Percentiles rank a stretch among this genome's conserved stretches.
Evolutionary conservation across 1,284 basidiomycete species (phyloP).

Genomic region (Stereum hirsutum): DNA sequence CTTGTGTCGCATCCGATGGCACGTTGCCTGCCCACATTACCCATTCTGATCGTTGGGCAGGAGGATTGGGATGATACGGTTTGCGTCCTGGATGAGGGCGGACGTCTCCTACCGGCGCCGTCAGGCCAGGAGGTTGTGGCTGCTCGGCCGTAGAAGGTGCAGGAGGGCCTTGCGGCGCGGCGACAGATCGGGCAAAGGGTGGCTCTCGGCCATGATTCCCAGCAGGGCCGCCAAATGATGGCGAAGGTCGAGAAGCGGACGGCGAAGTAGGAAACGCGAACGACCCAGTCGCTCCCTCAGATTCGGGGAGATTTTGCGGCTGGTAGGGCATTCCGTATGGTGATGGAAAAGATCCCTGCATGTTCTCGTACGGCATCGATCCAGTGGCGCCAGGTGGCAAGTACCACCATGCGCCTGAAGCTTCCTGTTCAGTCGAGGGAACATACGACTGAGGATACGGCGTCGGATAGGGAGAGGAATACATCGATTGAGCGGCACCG

Average conservation of each 20-base stretch:
- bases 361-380: slow-evolving; percentile 28
- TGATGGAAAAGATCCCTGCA: too few species aligned
- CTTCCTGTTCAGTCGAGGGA: slow-evolving; percentile 22
- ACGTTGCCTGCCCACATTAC: slow-evolving; percentile 96
- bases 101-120: slow-evolving; percentile 6
- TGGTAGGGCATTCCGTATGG: slow-evolving; percentile 28
- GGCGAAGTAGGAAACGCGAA: neutral
- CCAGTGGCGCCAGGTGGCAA: slow-evolving; percentile 24
- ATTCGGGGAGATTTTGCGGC: neutral
- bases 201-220: neutral
- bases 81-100: slow-evolving; percentile 13
- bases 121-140: neutral
- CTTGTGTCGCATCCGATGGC: slow-evolving; percentile 75
- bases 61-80: slow-evolving; percentile 54
- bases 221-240: neutral
- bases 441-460: slow-evolving; percentile 28
- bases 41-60: slow-evolving; percentile 77
- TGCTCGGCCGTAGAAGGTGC: neutral
- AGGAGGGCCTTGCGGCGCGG: neutral
- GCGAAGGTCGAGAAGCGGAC: neutral
- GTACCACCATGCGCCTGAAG: slow-evolving; percentile 49
- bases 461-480: slow-evolving; percentile 26
- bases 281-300: slow-evolving; percentile 8
- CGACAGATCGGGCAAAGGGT: neutral
- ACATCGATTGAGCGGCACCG: slow-evolving; percentile 29